Evolutionary conservation across 164 flowering plant genomes (phyloP).

Genomic region (Umbellularia californica): DNA sequence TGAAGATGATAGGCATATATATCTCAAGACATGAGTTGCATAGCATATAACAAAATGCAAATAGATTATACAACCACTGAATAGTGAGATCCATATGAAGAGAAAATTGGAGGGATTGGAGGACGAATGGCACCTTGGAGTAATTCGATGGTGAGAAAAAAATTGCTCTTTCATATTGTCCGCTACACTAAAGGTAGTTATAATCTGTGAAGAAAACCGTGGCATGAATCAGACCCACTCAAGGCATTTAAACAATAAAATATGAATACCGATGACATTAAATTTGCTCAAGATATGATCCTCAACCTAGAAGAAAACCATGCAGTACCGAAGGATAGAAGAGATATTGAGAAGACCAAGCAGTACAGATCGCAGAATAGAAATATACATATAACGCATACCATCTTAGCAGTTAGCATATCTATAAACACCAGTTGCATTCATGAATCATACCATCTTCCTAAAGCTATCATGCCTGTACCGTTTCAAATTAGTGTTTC

Average conservation of each 20-base stretch:
- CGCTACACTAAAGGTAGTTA: conserved; percentile 86
- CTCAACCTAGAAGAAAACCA: neutral
- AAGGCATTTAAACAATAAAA: neutral
- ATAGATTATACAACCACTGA: neutral
- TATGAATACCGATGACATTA: too few relatives aligned
- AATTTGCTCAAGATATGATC: too few relatives aligned
- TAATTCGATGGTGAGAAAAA: conserved; percentile 48
- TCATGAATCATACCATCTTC: too few relatives aligned
- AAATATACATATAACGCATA: neutral
- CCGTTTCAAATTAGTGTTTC: too few relatives aligned
- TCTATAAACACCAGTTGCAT: too few relatives aligned
- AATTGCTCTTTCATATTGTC: conserved; percentile 92
- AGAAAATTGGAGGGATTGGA: neutral
- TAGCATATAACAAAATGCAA: neutral
- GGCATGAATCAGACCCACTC: neutral
- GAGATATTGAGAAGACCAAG: too few relatives aligned
- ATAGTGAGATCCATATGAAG: too few relatives aligned
- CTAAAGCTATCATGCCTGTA: too few relatives aligned
- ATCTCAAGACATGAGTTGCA: neutral
- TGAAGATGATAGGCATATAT: neutral
- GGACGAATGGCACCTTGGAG: conserved; percentile 39
- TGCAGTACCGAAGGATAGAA: neutral
- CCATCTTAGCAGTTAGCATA: too few relatives aligned
- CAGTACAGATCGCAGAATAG: neutral
- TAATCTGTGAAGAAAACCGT: conserved; percentile 46